Percentiles rank a stretch among this genome's conserved stretches.
These are phyloP conservation scores for Kalmusia sp. DNA, from an alignment of 2,329 filamentous ascomycete genomes.

Conservation along the genomic window DNA sequence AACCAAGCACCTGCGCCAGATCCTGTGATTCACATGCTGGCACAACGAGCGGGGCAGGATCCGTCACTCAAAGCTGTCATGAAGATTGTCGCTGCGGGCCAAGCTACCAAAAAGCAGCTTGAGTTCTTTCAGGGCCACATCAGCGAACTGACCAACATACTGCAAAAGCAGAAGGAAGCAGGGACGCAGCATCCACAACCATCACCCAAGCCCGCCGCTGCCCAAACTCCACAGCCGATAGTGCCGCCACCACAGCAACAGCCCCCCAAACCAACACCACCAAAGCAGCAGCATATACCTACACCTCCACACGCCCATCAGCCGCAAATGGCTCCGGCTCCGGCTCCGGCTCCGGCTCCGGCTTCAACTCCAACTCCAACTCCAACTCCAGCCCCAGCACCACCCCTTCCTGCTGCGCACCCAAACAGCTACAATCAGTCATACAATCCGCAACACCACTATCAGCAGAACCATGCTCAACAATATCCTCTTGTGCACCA, in stretches of 20 bases:
- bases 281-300: constrained; percentile 13
- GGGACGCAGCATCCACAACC: constrained; percentile 25
- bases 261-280: constrained; percentile 25
- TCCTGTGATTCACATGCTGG: constrained; percentile 81
- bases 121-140: constrained; percentile 82
- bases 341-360: neutral
- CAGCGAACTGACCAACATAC: constrained; percentile 71
- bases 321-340: constrained; percentile 26
- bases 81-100: constrained; percentile 81
- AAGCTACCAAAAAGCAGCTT: constrained; percentile 74
- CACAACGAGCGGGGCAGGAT: constrained; percentile 76
- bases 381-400: neutral
- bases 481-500: constrained; percentile 44
- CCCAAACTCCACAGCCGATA: constrained; percentile 22
- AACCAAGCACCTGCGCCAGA: constrained; percentile 60
- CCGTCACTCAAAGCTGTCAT: constrained; percentile 77
- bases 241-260: constrained; percentile 21
- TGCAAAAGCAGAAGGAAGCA: constrained; percentile 51
- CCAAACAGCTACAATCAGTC: constrained; percentile 22
- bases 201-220: constrained; percentile 20
- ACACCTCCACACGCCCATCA: constrained; percentile 21
- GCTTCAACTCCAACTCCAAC: constrained; percentile 22
- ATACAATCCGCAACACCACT: constrained; percentile 25
- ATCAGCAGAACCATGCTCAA: constrained; percentile 24
- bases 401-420: constrained; percentile 22